Evolutionary conservation across 768 basidiomycete genomes (phyloP).

Genomic region (Pleurotus djamor): DNA sequence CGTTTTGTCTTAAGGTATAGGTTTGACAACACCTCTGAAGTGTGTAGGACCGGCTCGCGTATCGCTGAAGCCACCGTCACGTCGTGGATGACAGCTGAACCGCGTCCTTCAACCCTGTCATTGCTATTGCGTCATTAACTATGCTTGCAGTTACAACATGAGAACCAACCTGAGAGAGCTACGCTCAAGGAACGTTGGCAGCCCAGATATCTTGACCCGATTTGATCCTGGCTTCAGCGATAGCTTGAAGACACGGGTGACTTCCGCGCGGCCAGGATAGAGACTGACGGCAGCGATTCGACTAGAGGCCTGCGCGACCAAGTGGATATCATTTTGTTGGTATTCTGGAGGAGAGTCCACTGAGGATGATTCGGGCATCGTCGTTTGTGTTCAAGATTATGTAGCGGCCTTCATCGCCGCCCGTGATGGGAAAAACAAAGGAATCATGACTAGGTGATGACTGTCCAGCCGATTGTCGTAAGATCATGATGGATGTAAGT

Average conservation of each 20-base stretch:
- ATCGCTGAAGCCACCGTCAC: constrained; percentile 7
- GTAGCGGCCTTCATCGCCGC: no score
- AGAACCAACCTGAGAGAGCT: constrained; percentile 7
- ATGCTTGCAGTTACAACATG: neutral
- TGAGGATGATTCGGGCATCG: neutral
- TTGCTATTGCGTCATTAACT: neutral
- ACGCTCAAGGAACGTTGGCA: constrained; percentile 10
- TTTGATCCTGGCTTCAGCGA: constrained; percentile 9
- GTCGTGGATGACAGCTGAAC: constrained; percentile 12
- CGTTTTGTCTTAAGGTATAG: neutral
- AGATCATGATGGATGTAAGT: no score
- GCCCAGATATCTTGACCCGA: constrained; percentile 8
- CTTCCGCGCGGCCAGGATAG: constrained; percentile 11
- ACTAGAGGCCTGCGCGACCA: constrained; percentile 2
- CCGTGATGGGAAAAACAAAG: no score
- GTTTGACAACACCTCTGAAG: neutral
- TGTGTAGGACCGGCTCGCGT: neutral
- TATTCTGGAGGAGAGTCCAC: neutral
- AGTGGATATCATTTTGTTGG: constrained; percentile 1
- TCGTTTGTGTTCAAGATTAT: neutral
- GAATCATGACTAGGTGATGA: no score
- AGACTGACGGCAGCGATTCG: constrained; percentile 8
- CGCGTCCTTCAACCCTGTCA: constrained; percentile 13
- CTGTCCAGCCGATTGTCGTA: no score
- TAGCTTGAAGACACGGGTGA: constrained; percentile 11